Conservation (phyloP, 805 yeast genomes). For the Geotrichum ghanense region DNA sequence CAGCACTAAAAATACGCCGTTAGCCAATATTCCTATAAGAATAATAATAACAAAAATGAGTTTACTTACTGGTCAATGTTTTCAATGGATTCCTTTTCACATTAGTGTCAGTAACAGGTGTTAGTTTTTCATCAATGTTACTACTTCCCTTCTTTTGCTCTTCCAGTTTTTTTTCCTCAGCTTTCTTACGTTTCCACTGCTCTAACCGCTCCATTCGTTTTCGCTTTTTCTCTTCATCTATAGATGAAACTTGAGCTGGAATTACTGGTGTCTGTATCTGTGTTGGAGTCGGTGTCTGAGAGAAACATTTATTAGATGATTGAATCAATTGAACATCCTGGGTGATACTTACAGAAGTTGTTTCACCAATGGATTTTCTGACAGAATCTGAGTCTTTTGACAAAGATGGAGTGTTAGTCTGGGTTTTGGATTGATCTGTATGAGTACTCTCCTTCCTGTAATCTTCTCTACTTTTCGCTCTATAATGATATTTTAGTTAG, state of each 20-base stretch:
- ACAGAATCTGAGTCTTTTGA: neutral
- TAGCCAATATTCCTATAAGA: constrained; percentile 1
- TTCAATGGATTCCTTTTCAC: constrained; percentile 1
- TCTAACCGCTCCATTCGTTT: constrained; percentile 43
- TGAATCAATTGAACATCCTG: constrained; percentile 1
- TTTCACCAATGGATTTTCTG: neutral
- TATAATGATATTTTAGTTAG: neutral
- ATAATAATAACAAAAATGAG: too few relatives aligned
- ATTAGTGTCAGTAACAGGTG: neutral
- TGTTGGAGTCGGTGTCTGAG: neutral
- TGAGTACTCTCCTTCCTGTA: constrained; percentile 1
- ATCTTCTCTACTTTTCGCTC: too few relatives aligned
- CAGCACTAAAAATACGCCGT: constrained; percentile 3
- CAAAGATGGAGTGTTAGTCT: neutral
- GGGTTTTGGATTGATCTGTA: neutral
- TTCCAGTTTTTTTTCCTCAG: constrained; percentile 21
- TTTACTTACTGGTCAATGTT: constrained; percentile 1
- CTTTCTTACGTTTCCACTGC: constrained; percentile 50
- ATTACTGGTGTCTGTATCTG: constrained; percentile 5
- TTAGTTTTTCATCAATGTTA: constrained; percentile 7
- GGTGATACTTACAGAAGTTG: neutral
- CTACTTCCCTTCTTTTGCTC: constrained; percentile 14
- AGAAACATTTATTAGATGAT: neutral
- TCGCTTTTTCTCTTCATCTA: constrained; percentile 23
- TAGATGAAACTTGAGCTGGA: neutral